A percentile compares a stretch with the other conserved stretches of the same genome.
phyloP scores from a whole-genome alignment of 2,329 filamentous ascomycete genomes.

The Ophiocordyceps australis region DNA sequence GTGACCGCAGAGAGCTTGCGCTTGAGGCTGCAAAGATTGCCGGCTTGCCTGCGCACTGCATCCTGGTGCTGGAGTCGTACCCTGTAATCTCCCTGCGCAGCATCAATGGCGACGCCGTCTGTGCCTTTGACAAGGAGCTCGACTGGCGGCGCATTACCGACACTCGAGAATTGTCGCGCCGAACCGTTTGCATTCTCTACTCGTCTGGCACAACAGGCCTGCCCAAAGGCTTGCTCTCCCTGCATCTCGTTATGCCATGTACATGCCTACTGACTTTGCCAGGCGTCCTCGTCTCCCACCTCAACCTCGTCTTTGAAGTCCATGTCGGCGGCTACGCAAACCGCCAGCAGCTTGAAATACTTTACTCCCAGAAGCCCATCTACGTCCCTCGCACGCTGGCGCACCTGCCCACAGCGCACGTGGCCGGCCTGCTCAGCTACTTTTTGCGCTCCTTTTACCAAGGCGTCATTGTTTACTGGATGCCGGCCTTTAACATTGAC shows the following conservation, averaged over 20 bases:
- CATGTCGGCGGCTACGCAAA: slow-evolving; percentile 11
- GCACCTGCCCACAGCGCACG: slow-evolving; percentile 26
- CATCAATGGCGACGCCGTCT: slow-evolving; percentile 7
- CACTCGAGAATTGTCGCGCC: slow-evolving; percentile 18
- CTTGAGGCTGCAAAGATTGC: slow-evolving; percentile 27
- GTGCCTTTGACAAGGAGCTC: slow-evolving; percentile 16
- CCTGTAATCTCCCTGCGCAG: slow-evolving; percentile 9
- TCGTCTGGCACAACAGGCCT: slow-evolving; percentile 29
- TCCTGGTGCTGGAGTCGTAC: slow-evolving; percentile 29
- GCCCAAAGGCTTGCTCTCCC: slow-evolving; percentile 26
- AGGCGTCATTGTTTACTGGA: slow-evolving; percentile 38
- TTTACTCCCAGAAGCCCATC: too few species aligned
- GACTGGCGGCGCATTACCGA: slow-evolving; percentile 37
- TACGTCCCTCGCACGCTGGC: slow-evolving; percentile 17
- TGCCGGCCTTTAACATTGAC: slow-evolving; percentile 38
- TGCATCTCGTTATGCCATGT: too few species aligned
- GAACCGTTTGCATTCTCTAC: slow-evolving; percentile 23
- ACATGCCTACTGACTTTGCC: too few species aligned
- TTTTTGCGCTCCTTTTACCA: slow-evolving; percentile 20
- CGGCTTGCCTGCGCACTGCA: slow-evolving; percentile 22
- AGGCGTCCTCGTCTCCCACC: slow-evolving; percentile 24
- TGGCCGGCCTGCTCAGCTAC: slow-evolving; percentile 25
- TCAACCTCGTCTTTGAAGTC: slow-evolving; percentile 21
- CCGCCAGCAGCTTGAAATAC: too few species aligned
- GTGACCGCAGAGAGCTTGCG: slow-evolving; percentile 25